These are phyloP conservation scores for Trichoderma virens DNA, from an alignment of 495 filamentous ascomycete genomes.

Conservation along the genomic window DNA sequence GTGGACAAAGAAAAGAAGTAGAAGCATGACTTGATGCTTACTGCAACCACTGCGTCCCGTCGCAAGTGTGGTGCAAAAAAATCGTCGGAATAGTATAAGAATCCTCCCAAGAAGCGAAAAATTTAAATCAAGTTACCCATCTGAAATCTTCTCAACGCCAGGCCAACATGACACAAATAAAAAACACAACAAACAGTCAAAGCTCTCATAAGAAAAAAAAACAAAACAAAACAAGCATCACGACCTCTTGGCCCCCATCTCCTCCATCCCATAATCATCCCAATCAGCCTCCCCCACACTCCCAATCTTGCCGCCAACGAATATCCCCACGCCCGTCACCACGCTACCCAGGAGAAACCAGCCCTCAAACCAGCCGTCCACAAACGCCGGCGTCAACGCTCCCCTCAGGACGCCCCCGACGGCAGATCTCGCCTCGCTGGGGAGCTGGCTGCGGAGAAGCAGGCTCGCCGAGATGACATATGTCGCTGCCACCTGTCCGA, in stretches of 20 bases:
- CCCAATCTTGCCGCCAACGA: conserved; percentile 56
- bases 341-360: conserved; percentile 63
- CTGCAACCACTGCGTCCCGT: not conserved
- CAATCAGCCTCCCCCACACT: conserved; percentile 33
- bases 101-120: not conserved
- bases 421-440: conserved; percentile 59
- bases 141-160: not conserved
- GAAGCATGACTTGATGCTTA: not conserved
- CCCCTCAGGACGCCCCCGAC: conserved; percentile 57
- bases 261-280: conserved; percentile 56
- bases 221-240: conserved; percentile 12
- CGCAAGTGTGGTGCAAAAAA: not conserved
- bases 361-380: conserved; percentile 81
- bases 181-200: not conserved
- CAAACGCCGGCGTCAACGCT: conserved; percentile 38
- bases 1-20: not conserved
- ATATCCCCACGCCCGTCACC: conserved; percentile 57
- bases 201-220: not conserved
- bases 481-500: conserved; percentile 67
- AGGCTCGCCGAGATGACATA: conserved; percentile 73
- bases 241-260: conserved; percentile 59
- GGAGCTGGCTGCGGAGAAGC: conserved; percentile 64
- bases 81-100: not conserved
- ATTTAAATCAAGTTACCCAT: not conserved
- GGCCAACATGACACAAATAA: not conserved